Conservation (phyloP, 768 basidiomycete genomes). For the Paxillus involutus region DNA sequence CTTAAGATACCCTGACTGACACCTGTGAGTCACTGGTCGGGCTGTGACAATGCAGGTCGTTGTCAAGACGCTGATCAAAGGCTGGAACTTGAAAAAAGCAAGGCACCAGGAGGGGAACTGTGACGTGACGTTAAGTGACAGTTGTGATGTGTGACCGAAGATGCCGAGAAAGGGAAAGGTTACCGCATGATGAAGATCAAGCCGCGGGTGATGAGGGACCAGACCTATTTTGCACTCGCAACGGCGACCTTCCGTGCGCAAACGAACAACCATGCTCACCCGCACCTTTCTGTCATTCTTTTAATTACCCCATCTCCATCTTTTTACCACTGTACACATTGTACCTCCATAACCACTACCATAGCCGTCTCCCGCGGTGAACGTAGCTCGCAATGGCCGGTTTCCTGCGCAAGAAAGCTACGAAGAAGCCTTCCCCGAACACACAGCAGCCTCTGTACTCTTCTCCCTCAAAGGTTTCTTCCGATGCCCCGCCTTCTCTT, state of each 20-base stretch:
- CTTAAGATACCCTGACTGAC: too few species aligned
- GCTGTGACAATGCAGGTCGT: neutral
- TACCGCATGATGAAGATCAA: neutral
- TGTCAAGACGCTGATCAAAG: neutral
- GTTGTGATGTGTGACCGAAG: neutral
- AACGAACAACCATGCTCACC: slow-evolving; percentile 1
- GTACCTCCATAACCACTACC: neutral
- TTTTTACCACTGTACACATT: neutral
- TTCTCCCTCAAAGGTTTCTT: slow-evolving; percentile 1
- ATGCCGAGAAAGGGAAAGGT: neutral
- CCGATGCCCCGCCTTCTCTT: slow-evolving; percentile 26
- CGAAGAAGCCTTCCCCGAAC: slow-evolving; percentile 10
- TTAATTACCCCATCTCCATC: slow-evolving; percentile 1
- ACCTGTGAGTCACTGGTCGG: too few species aligned
- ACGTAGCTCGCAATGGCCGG: slow-evolving; percentile 43
- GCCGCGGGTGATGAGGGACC: neutral
- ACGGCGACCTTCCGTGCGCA: slow-evolving; percentile 4
- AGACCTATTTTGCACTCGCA: neutral
- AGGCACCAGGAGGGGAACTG: neutral
- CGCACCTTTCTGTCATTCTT: slow-evolving; percentile 10
- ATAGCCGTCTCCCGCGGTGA: neutral
- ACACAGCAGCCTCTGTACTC: slow-evolving; percentile 3
- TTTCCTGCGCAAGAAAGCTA: slow-evolving; percentile 55
- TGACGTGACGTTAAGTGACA: neutral
- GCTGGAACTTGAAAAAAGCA: neutral